Evolutionary conservation across 1,284 basidiomycete species (phyloP).

Genomic region (Peniophora sp.): DNA sequence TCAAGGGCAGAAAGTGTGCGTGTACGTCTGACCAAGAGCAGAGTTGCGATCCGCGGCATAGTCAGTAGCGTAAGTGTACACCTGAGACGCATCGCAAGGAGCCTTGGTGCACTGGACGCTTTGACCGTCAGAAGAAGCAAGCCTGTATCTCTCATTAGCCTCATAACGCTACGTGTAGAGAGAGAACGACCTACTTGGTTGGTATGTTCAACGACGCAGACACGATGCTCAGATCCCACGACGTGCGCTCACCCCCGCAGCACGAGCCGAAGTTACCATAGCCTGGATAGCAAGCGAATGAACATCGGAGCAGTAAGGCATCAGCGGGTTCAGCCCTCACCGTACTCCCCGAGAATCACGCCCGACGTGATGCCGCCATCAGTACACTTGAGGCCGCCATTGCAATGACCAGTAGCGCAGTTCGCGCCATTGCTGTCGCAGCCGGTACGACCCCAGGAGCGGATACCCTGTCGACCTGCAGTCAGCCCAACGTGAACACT

Average conservation of each 20-base stretch:
- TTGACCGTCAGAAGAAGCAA: slow-evolving; percentile 10
- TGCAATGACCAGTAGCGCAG: background rate
- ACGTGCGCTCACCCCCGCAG: slow-evolving; percentile 11
- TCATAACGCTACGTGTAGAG: no score
- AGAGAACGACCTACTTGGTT: slow-evolving; percentile 1
- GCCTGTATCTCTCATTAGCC: background rate
- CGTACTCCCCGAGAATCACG: slow-evolving; percentile 11
- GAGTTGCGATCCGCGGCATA: slow-evolving; percentile 18
- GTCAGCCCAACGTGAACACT: background rate
- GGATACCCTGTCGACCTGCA: background rate
- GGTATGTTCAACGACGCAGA: slow-evolving; percentile 7
- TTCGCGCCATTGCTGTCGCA: slow-evolving; percentile 11
- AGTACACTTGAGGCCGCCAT: slow-evolving; percentile 2
- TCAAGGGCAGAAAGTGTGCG: slow-evolving; percentile 16
- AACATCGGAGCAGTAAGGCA: no score
- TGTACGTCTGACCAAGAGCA: slow-evolving; percentile 8
- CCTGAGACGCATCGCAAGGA: slow-evolving; percentile 9
- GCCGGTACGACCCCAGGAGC: slow-evolving; percentile 11
- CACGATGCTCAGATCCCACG: slow-evolving; percentile 11
- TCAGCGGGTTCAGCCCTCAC: no score
- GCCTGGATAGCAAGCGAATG: slow-evolving; percentile 11
- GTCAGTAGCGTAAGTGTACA: slow-evolving; percentile 11
- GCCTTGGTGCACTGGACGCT: slow-evolving; percentile 6
- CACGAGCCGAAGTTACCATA: slow-evolving; percentile 9
- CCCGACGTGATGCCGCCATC: slow-evolving; percentile 11